Percentiles rank a stretch among this genome's conserved stretches.
These are phyloP conservation scores for Obba rivulosa DNA, from an alignment of 768 basidiomycete genomes.

Conservation along the genomic window DNA sequence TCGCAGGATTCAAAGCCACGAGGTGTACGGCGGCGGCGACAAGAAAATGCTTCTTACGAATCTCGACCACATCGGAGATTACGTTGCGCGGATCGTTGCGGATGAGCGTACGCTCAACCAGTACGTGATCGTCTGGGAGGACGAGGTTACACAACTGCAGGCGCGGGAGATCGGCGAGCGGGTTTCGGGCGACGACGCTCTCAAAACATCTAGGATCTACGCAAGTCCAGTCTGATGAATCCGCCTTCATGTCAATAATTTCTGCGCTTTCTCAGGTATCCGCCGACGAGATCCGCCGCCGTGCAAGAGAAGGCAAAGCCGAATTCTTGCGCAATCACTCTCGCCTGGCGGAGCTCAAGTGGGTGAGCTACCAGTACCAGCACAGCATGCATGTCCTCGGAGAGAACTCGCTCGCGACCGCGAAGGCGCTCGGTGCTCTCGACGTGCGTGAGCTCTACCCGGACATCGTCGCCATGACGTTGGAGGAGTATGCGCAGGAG, in stretches of 20 bases:
- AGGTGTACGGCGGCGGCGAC: constrained; percentile 15
- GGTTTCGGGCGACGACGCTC: constrained; percentile 17
- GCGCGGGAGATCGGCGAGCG: constrained; percentile 16
- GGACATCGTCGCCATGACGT: constrained; percentile 7
- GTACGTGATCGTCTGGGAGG: constrained; percentile 22
- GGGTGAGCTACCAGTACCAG: constrained; percentile 7
- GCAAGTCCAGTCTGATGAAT: too few species aligned
- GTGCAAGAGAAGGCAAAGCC: too few species aligned
- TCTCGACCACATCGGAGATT: constrained; percentile 21
- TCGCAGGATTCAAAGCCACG: background rate
- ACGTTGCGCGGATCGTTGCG: constrained; percentile 25
- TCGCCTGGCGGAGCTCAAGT: background rate
- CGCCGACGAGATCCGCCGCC: too few species aligned
- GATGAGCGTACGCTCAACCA: constrained; percentile 29
- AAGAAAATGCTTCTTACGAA: constrained; percentile 19
- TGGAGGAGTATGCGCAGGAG: constrained; percentile 15
- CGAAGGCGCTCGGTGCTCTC: constrained; percentile 14
- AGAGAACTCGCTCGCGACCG: constrained; percentile 18
- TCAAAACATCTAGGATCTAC: background rate
- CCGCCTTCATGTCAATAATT: too few species aligned
- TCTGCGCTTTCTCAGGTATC: too few species aligned
- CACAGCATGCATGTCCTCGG: constrained; percentile 20
- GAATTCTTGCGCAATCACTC: too few species aligned
- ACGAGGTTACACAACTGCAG: constrained; percentile 21
- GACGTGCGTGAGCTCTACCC: constrained; percentile 22